Conservation (phyloP, 2,329 filamentous ascomycete species). For the Apiospora hydei region DNA sequence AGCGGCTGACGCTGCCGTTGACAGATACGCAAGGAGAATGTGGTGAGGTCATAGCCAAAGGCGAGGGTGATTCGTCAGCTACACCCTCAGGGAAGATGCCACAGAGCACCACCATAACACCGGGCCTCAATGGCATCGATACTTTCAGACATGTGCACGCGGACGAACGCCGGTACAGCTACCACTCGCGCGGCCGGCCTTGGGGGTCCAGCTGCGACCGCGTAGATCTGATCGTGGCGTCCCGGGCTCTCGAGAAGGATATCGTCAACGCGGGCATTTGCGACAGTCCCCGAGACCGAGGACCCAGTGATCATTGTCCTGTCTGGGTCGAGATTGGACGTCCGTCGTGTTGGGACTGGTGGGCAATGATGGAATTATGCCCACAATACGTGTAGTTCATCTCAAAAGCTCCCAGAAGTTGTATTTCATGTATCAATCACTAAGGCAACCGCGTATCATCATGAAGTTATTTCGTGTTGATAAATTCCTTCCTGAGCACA, state of each 20-base stretch:
- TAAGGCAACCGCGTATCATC: too few species aligned
- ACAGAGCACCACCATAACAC: conserved; percentile 33
- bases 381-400: too few species aligned
- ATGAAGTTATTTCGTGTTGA: too few species aligned
- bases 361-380: neutral
- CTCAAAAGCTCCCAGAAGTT: neutral
- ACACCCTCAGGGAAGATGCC: too few species aligned
- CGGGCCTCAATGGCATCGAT: conserved; percentile 48
- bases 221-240: conserved; percentile 59
- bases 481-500: too few species aligned
- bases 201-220: conserved; percentile 61
- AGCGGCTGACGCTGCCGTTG: neutral
- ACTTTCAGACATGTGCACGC: conserved; percentile 55
- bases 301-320: conserved; percentile 61
- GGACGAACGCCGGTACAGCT: conserved; percentile 54
- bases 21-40: too few species aligned
- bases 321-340: conserved; percentile 48
- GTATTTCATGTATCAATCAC: too few species aligned
- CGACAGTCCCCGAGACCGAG: conserved; percentile 52
- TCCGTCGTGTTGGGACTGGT: neutral
- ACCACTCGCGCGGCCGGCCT: conserved; percentile 49
- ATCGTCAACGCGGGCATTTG: conserved; percentile 42
- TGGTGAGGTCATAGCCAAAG: too few species aligned
- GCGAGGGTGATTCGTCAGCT: too few species aligned
- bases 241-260: conserved; percentile 41